A percentile compares a stretch with the other conserved stretches of the same genome.
These are phyloP conservation scores for Pseudopyrenochaeta lycopersici DNA, from an alignment of 2,329 filamentous ascomycete species.

Conservation along the genomic window DNA sequence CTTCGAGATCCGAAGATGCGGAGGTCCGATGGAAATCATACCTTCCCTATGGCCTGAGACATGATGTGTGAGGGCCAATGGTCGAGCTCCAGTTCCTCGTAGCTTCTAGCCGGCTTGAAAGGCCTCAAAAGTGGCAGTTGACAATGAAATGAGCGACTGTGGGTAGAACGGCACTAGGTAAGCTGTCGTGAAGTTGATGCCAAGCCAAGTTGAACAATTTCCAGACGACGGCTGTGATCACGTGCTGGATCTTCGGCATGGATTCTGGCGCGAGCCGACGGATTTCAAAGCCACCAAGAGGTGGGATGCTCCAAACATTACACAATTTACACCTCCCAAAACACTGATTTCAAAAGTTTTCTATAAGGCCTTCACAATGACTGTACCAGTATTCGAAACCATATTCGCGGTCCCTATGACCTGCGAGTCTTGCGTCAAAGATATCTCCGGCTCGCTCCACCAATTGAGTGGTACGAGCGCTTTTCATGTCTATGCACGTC, in stretches of 20 bases:
- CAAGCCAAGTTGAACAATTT: slow-evolving; percentile 26
- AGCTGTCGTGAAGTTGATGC: slow-evolving; percentile 20
- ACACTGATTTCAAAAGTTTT: neutral
- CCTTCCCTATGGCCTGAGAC: slow-evolving; percentile 82
- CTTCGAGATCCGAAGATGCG: slow-evolving; percentile 14
- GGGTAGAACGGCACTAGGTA: slow-evolving; percentile 9
- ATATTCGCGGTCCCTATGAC: slow-evolving; percentile 94
- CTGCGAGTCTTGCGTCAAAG: slow-evolving; percentile 88
- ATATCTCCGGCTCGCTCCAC: slow-evolving; percentile 80
- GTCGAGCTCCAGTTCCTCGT: slow-evolving; percentile 5
- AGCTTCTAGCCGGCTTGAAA: neutral
- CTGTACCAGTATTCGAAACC: slow-evolving; percentile 67
- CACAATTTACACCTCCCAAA: neutral
- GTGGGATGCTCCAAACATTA: slow-evolving; percentile 4
- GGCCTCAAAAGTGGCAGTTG: neutral
- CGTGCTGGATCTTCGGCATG: slow-evolving; percentile 16
- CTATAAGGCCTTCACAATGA: slow-evolving; percentile 29
- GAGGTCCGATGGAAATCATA: slow-evolving; percentile 55
- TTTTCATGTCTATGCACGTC: slow-evolving; percentile 25
- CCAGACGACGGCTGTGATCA: slow-evolving; percentile 15
- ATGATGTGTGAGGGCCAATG: slow-evolving; percentile 57
- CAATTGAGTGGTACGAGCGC: slow-evolving; percentile 69
- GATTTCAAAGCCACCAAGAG: slow-evolving; percentile 44
- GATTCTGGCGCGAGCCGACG: slow-evolving; percentile 17
- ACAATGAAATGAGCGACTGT: neutral